A percentile compares a stretch with the other conserved stretches of the same genome.
Evolutionary conservation across 176 grass and related monocot species (phyloP).

Genomic region (Zea mays): Zm-B73-REFERENCE-NAM-5.0 NC_050098.1:41666001-41666500

Average conservation of each 20-base stretch:
- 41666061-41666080: constrained; percentile 45
- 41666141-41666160: neutral
- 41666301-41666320: constrained; percentile 56
- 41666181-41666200: neutral
- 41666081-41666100: constrained; percentile 32
- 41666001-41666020: constrained; percentile 33
- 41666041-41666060: constrained; percentile 69
- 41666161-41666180: neutral
- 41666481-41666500: constrained; percentile 41
- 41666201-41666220: constrained; percentile 69
- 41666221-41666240: constrained; percentile 68
- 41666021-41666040: constrained; percentile 62
- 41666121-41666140: constrained; percentile 12
- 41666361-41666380: constrained; percentile 59
- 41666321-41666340: constrained; percentile 52
- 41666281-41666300: constrained; percentile 71
- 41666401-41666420: constrained; percentile 71
- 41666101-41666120: neutral
- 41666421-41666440: constrained; percentile 61
- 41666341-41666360: constrained; percentile 37
- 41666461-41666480: constrained; percentile 65
- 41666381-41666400: constrained; percentile 69
- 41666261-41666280: constrained; percentile 71
- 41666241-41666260: constrained; percentile 65
- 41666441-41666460: constrained; percentile 63